These are phyloP conservation scores for Prunus yedoensis DNA, from an alignment of 331 rosid genomes.

Conservation along the genomic window DNA sequence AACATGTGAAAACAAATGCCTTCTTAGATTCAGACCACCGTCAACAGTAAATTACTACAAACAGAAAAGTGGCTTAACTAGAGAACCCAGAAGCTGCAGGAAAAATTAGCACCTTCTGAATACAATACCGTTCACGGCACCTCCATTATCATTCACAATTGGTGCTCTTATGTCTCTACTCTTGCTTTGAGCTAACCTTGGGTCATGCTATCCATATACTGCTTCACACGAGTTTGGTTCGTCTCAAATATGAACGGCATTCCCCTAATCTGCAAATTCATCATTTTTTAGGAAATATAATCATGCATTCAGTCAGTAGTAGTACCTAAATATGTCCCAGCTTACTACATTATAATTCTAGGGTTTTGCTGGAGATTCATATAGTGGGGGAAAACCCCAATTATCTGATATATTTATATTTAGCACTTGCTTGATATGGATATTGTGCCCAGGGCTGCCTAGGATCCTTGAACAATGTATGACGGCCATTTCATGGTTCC, in stretches of 20 bases:
- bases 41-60: constrained; percentile 25
- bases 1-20: not conserved
- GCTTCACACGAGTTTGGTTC: constrained; percentile 54
- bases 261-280: constrained; percentile 72
- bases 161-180: constrained; percentile 14
- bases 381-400: not conserved
- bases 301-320: not conserved
- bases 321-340: not conserved
- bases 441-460: too few species aligned
- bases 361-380: not conserved
- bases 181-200: constrained; percentile 21
- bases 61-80: constrained; percentile 16
- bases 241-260: constrained; percentile 73
- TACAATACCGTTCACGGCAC: constrained; percentile 16
- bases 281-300: not conserved
- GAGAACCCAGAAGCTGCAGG: constrained; percentile 46
- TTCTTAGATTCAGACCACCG: constrained; percentile 21
- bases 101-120: constrained; percentile 49
- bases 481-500: too few species aligned
- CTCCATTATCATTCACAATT: constrained; percentile 32
- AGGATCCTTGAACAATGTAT: too few species aligned
- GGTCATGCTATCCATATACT: constrained; percentile 49
- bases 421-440: too few species aligned
- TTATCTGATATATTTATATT: not conserved
- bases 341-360: not conserved